Evolutionary conservation across 1,139 yeast species (phyloP), one percentile per base, ranked within the genome.

Genomic region (Keqinozyma sinolaborantium): DNA sequence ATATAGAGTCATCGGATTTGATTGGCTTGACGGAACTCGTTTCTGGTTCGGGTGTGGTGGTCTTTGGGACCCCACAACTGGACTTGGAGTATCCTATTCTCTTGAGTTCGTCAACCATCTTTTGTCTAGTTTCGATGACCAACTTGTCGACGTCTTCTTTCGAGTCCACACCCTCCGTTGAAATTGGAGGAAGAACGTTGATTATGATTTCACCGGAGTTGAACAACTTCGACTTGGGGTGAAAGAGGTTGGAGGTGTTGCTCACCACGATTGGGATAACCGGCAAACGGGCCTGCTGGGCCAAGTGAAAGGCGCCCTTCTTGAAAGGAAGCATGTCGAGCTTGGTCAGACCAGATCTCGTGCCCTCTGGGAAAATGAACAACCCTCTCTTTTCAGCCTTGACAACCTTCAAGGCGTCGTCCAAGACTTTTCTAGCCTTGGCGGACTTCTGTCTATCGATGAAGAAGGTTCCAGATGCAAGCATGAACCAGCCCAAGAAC

Each of bases 281-380:
- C 15, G 97, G 97, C 23, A 92, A 79, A 25, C 78, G 79, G 3
- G 95, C 95, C 58, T 90, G 95, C 40, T 83, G 83, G 9, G 99
- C 98, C 50, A 92, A 73, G 59, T 92, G 96, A 77, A 94, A 94
- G 0, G 97, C 97, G 30, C 99, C 99, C 55, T 94, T 94, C 58
- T 92, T 92, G 60, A 92, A 86, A 1, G 95, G 95, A 34, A 86
- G 68, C 56, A 94, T 62, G 8, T 72, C 79, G 31, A 95, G 81
- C 27, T 69, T 69, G 16, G 74, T 64, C 11, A 83, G 59, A 41
- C 80, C 84, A 0, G 97, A 86, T 56, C 99, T 77, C 2, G 98
- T 94, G 15, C 99, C 99, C 58, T 90, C 95, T 12, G 97, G 95
- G 69, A 86, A 90, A 62, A 90, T 76, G 67, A 81, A 90, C 25